A percentile compares a stretch with the other conserved stretches of the same genome.
phyloP scores from a whole-genome alignment of 1,284 basidiomycete species.

The Trichosporon sp. region DNA sequence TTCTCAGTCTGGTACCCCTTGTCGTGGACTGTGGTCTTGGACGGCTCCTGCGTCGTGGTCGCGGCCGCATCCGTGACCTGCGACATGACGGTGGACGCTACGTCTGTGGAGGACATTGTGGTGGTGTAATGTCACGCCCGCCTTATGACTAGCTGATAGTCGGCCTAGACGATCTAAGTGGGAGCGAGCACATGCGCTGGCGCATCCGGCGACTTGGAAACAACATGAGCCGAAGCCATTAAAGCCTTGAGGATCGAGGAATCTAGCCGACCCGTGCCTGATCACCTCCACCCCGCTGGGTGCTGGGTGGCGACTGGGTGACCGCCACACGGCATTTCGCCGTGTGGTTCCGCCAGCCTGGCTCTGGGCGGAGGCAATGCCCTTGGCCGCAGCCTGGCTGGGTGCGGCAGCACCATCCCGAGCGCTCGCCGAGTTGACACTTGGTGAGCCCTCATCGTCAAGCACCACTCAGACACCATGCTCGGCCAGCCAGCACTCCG shows the following conservation, averaged over 20 bases:
- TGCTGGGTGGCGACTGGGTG: neutral
- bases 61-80: neutral
- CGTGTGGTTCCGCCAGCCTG: neutral
- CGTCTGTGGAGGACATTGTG: neutral
- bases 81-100: conserved; percentile 3
- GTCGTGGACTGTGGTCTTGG: conserved; percentile 9
- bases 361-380: neutral
- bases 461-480: conserved; percentile 28
- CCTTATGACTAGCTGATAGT: neutral
- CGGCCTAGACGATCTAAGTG: neutral
- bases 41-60: neutral
- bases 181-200: neutral
- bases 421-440: neutral
- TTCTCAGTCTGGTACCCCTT: neutral
- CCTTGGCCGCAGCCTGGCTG: neutral
- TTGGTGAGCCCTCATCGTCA: neutral
- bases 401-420: neutral
- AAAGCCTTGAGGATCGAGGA: neutral
- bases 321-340: conserved; percentile 27
- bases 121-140: neutral
- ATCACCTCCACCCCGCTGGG: neutral
- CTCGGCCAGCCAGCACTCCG: conserved; percentile 31
- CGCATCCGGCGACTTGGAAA: neutral
- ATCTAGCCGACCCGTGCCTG: neutral
- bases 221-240: neutral